Percentiles rank a stretch among this genome's conserved stretches.
Evolutionary conservation across 257 asterid genomes (phyloP).

Genomic region (Thymus mandschuricus): DNA sequence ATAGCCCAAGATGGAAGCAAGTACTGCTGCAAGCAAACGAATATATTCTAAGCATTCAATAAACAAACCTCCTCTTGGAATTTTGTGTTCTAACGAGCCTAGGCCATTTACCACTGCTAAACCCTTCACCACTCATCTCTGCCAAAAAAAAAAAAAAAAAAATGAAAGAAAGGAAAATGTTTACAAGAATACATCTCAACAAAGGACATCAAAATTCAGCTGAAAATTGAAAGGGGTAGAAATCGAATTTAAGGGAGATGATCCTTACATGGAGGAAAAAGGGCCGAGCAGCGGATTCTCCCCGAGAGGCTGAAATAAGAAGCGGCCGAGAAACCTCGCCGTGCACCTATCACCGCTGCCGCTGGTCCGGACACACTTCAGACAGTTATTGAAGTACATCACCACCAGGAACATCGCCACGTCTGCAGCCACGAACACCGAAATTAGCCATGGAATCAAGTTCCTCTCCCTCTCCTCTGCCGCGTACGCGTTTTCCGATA

Average conservation of each 20-base stretch:
- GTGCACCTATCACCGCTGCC: constrained; percentile 45
- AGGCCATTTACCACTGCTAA: no score
- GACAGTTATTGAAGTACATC: constrained; percentile 81
- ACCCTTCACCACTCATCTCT: no score
- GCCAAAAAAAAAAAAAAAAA: no score
- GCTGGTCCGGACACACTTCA: constrained; percentile 39
- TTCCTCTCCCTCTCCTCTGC: constrained; percentile 46
- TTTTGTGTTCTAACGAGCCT: no score
- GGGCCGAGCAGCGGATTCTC: constrained; percentile 93
- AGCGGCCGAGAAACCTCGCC: constrained; percentile 71
- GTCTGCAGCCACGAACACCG: constrained; percentile 65
- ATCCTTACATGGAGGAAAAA: constrained; percentile 77
- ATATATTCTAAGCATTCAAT: no score
- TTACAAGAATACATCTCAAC: no score
- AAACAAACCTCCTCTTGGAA: no score
- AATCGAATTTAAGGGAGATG: background rate
- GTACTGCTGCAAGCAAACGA: no score
- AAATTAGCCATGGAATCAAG: constrained; percentile 86
- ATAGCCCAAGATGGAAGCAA: no score
- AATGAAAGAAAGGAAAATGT: no score
- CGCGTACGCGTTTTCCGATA: constrained; percentile 29
- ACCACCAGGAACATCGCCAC: constrained; percentile 61
- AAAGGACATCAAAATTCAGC: background rate
- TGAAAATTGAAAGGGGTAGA: background rate
- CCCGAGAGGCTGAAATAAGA: constrained; percentile 76